Evolutionary conservation across 768 basidiomycete genomes (phyloP).

Genomic region (Termitomyces sp.): DNA sequence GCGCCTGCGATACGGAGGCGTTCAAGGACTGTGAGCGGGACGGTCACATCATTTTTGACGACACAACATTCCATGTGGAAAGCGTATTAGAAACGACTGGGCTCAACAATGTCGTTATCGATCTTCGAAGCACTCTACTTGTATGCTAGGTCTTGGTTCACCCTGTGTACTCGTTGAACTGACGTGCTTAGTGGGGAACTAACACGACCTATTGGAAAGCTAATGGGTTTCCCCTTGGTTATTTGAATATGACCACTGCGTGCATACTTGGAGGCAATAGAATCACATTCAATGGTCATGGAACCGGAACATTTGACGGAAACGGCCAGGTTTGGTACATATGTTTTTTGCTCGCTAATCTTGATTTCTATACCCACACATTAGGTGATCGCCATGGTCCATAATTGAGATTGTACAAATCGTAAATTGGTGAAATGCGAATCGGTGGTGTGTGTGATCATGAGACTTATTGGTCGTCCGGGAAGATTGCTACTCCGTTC

Average conservation of each 20-base stretch:
- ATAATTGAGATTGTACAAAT: too few species aligned
- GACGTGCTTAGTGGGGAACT: conserved; percentile 20
- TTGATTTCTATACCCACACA: not conserved
- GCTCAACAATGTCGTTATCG: conserved; percentile 24
- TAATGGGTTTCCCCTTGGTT: conserved; percentile 25
- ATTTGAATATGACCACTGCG: conserved; percentile 30
- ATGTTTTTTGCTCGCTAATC: not conserved
- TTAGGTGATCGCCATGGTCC: too few species aligned
- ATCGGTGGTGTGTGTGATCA: too few species aligned
- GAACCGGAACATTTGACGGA: conserved; percentile 31
- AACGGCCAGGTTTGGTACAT: conserved; percentile 34
- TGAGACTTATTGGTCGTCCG: too few species aligned
- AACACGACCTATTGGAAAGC: conserved; percentile 33
- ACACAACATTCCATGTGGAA: conserved; percentile 28
- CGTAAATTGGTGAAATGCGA: too few species aligned
- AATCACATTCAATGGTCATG: conserved; percentile 23
- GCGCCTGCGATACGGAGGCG: conserved; percentile 17
- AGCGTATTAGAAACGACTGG: conserved; percentile 26
- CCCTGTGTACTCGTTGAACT: not conserved
- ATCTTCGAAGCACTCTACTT: conserved; percentile 28
- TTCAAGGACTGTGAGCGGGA: conserved; percentile 12
- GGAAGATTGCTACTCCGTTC: too few species aligned
- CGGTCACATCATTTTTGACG: conserved; percentile 21
- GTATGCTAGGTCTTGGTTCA: conserved; percentile 14
- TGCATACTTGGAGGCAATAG: conserved; percentile 30